Conservation (phyloP, 257 asterid genomes). For the Nicotiana tomentosiformis region DNA sequence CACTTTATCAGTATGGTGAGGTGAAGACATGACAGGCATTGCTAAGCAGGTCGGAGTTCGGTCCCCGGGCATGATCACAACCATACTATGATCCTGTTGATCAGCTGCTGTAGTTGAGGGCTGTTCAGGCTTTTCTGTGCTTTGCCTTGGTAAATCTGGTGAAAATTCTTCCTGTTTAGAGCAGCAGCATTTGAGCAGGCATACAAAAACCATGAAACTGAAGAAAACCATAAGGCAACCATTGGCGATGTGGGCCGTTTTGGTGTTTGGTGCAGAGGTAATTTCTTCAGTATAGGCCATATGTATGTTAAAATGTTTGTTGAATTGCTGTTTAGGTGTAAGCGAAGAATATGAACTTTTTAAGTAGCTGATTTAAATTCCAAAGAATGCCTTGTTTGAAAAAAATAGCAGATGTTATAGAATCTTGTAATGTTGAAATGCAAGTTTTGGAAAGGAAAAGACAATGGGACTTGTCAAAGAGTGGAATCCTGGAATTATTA, state of each 20-base stretch:
- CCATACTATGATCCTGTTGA: conserved; percentile 3
- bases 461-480: background rate
- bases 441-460: too few relatives aligned
- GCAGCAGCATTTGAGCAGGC: conserved; percentile 12
- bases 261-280: background rate
- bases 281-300: background rate
- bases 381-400: background rate
- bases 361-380: background rate
- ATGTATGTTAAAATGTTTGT: background rate
- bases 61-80: conserved; percentile 25
- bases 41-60: conserved; percentile 17
- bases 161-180: background rate
- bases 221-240: conserved; percentile 10
- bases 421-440: background rate
- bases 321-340: background rate
- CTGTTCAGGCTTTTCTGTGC: conserved; percentile 1
- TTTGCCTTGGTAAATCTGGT: background rate
- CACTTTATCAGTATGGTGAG: conserved; percentile 4
- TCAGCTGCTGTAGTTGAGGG: background rate
- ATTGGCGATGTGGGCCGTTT: background rate
- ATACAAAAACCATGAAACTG: background rate
- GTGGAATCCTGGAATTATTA: too few relatives aligned
- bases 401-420: background rate
- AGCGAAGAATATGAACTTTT: background rate
- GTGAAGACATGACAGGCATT: conserved; percentile 12